Conservation (phyloP, 2,329 filamentous ascomycete genomes). For the Neopestalotiopsis clavispora region DNA sequence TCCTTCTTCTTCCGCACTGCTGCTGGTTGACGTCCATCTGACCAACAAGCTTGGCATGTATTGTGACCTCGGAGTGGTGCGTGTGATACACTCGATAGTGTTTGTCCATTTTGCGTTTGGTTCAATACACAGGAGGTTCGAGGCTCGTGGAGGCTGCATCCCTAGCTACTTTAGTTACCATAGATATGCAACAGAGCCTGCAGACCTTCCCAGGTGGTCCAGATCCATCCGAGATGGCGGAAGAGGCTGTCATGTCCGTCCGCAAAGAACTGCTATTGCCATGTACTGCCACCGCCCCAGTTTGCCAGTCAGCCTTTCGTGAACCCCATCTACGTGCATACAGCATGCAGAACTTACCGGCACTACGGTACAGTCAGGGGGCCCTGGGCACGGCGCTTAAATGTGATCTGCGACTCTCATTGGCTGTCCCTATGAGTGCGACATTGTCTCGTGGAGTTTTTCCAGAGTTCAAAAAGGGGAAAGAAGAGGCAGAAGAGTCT, state of each 20-base stretch:
- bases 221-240: neutral
- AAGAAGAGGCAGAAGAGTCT: neutral
- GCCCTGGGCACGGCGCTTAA: neutral
- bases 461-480: neutral
- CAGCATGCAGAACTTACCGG: neutral
- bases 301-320: neutral
- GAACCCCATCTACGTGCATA: neutral
- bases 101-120: neutral
- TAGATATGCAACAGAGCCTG: neutral
- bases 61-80: neutral
- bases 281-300: neutral
- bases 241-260: neutral
- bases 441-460: slow-evolving; percentile 1
- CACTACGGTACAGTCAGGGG: slow-evolving; percentile 1
- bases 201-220: neutral
- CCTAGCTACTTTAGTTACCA: too few species aligned
- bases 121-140: neutral
- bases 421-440: neutral
- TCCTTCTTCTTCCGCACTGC: neutral
- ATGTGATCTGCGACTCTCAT: slow-evolving; percentile 2
- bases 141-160: neutral
- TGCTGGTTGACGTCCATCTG: neutral
- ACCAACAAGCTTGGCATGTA: neutral
- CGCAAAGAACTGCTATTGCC: neutral
- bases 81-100: neutral